A percentile compares a stretch with the other conserved stretches of the same genome.
These are phyloP conservation scores for Zopfia rhizophila DNA, from an alignment of 2,329 filamentous ascomycete genomes.

Conservation along the genomic window DNA sequence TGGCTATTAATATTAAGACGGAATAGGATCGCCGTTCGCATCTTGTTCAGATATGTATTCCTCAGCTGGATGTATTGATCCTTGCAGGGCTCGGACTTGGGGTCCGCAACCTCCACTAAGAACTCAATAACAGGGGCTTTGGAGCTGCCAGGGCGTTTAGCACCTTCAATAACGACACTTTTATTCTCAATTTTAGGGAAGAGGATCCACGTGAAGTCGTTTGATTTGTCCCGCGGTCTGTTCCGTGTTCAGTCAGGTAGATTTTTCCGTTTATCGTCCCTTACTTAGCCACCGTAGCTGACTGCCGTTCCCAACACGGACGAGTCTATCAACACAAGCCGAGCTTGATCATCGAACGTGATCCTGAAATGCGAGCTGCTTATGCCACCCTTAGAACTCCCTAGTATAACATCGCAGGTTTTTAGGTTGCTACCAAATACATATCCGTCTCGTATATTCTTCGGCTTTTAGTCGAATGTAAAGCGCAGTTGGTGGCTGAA, in stretches of 20 bases:
- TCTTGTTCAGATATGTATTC: constrained; percentile 7
- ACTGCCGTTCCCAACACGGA: constrained; percentile 7
- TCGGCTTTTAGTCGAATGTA: constrained; percentile 7
- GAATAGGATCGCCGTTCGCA: constrained; percentile 8
- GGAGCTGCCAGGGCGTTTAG: neutral
- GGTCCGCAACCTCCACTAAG: constrained; percentile 8
- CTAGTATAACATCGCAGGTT: constrained; percentile 7
- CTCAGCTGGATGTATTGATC: constrained; percentile 1
- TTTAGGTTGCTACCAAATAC: constrained; percentile 7
- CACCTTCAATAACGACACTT: constrained; percentile 4
- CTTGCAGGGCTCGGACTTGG: constrained; percentile 5
- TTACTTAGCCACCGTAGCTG: constrained; percentile 8
- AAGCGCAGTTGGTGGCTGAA: constrained; percentile 8
- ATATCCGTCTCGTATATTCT: constrained; percentile 3
- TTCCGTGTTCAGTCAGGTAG: constrained; percentile 6
- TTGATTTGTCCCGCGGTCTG: constrained; percentile 1
- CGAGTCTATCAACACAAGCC: constrained; percentile 10
- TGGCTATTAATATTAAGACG: constrained; percentile 4
- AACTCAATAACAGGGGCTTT: constrained; percentile 6
- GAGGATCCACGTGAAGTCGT: constrained; percentile 7
- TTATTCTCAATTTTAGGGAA: constrained; percentile 9
- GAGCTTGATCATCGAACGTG: constrained; percentile 5
- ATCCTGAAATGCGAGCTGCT: constrained; percentile 10
- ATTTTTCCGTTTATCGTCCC: constrained; percentile 8
- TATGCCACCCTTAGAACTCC: constrained; percentile 6